phyloP scores from a whole-genome alignment of 768 basidiomycete genomes.

The Hygrocybe coccinea region DNA sequence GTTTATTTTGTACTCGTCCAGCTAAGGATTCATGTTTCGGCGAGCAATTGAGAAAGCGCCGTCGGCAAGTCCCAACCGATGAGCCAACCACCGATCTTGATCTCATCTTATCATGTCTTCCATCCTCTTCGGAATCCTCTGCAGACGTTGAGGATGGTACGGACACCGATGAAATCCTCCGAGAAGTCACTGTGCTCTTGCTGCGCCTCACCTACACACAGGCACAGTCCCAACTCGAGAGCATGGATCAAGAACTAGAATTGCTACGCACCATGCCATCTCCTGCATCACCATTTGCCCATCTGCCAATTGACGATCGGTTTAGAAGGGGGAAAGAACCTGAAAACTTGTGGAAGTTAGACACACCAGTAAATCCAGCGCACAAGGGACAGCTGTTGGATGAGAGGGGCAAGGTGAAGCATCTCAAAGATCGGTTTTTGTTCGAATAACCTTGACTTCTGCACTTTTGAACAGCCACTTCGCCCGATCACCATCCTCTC shows the following conservation, averaged over 20 bases:
- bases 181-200: slow-evolving; percentile 64
- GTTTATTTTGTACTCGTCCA: not conserved
- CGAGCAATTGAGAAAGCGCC: slow-evolving; percentile 53
- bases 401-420: slow-evolving; percentile 62
- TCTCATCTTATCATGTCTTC: slow-evolving; percentile 60
- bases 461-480: slow-evolving; percentile 56
- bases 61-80: slow-evolving; percentile 35
- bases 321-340: slow-evolving; percentile 39
- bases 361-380: slow-evolving; percentile 46
- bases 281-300: slow-evolving; percentile 23
- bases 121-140: slow-evolving; percentile 21
- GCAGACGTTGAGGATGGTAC: slow-evolving; percentile 38
- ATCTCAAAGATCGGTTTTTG: slow-evolving; percentile 6
- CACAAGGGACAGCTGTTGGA: slow-evolving; percentile 67
- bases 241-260: slow-evolving; percentile 65
- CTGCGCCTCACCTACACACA: slow-evolving; percentile 70
- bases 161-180: slow-evolving; percentile 60
- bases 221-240: slow-evolving; percentile 61
- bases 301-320: slow-evolving; percentile 34
- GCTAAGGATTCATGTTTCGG: not conserved
- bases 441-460: not conserved
- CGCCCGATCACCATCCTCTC: slow-evolving; percentile 93
- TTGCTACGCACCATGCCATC: slow-evolving; percentile 56
- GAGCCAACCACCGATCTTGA: slow-evolving; percentile 50
- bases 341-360: slow-evolving; percentile 69